Percentiles rank a stretch among this genome's conserved stretches.
Conservation (phyloP, 140 eudicot species). For the Ambrosia hybrid region DNA sequence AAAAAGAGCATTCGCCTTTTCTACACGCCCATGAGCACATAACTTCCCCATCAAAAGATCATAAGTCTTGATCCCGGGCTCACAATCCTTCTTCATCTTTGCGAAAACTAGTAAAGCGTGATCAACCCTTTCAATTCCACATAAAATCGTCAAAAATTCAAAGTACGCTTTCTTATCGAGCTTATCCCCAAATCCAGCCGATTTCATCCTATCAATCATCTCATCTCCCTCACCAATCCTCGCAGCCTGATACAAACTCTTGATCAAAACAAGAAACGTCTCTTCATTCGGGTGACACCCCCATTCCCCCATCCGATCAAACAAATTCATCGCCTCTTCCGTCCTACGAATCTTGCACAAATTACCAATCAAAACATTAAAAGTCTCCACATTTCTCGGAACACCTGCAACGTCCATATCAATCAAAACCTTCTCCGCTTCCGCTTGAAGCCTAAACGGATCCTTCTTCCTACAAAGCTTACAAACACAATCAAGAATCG, state of each 20-base stretch:
- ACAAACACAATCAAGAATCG: slow-evolving; percentile 94
- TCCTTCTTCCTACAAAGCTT: slow-evolving; percentile 82
- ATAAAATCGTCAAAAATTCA: slow-evolving; percentile 70
- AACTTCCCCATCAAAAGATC: slow-evolving; percentile 82
- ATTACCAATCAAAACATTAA: slow-evolving; percentile 72
- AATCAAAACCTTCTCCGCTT: slow-evolving; percentile 65
- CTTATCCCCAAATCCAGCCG: slow-evolving; percentile 67
- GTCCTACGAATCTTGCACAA: slow-evolving; percentile 79
- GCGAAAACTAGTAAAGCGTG: slow-evolving; percentile 76
- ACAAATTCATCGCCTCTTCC: slow-evolving; percentile 64
- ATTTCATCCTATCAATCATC: slow-evolving; percentile 91
- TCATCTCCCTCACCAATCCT: slow-evolving; percentile 90
- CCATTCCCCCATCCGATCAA: slow-evolving; percentile 89
- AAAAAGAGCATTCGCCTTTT: slow-evolving; percentile 74
- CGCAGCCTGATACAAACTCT: slow-evolving; percentile 96
- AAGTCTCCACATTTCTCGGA: slow-evolving; percentile 88
- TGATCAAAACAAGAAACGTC: slow-evolving; percentile 67
- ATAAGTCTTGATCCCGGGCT: slow-evolving; percentile 79
- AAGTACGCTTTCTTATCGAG: slow-evolving; percentile 72
- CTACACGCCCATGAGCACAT: slow-evolving; percentile 75
- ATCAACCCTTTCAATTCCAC: slow-evolving; percentile 91
- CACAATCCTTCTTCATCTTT: slow-evolving; percentile 82
- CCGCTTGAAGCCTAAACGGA: slow-evolving; percentile 67
- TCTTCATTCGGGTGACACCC: slow-evolving; percentile 79
- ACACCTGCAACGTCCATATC: slow-evolving; percentile 95